Evolutionary conservation across 2,329 filamentous ascomycete genomes (phyloP), one percentile per base, ranked within the genome.

Genomic region (Pleurostoma richardsiae): DNA sequence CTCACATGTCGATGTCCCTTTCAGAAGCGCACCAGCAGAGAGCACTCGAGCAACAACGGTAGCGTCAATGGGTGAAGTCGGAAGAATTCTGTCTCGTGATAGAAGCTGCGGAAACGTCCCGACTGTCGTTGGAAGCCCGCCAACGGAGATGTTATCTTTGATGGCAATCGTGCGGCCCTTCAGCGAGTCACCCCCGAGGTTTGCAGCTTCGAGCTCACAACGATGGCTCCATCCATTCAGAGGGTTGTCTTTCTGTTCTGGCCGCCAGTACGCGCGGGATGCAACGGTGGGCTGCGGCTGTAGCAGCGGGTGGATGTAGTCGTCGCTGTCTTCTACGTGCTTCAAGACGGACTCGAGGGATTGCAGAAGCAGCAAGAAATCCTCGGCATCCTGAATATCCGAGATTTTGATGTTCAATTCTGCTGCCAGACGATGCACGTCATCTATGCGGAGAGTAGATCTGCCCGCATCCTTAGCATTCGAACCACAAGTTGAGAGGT

Each of bases 201-300:
- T 45, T 5, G 29, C 45, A n/a, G 50, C 50, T 11, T 45, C 47
- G 41, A 66, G 47, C 30, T 59, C 49, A 33, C 61, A 64, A 38
- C 54, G 49, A 48, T 65, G 61, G 29, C 60, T 63, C 64, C 64
- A 67, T 1, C 60, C 64, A 42, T 66, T 65, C 6, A 64, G 42
- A 0, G 59, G 60, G 42, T 66, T 66, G 8, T 60, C 56, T 6
- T 52, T 42, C 4, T 50, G 30, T 2, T 30, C 42, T 4, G 59
- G 58, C 10, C 48, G 55, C 46, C 49, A 52, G 45, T 54, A 64
- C 1, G 40, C 40, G 11, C 62, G 57, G 41, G 36, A 28, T 1
- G 44, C 39, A 1, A 44, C 38, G 5, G 43, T 30, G 1, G 48
- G 40, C 27, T 51, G 48, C 4, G 59, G 60, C 7, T 42, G 39